Percentiles rank a stretch among this genome's conserved stretches.
These are phyloP conservation scores for Lippia alba DNA, from an alignment of 305 asterid genomes.

Conservation along the genomic window DNA sequence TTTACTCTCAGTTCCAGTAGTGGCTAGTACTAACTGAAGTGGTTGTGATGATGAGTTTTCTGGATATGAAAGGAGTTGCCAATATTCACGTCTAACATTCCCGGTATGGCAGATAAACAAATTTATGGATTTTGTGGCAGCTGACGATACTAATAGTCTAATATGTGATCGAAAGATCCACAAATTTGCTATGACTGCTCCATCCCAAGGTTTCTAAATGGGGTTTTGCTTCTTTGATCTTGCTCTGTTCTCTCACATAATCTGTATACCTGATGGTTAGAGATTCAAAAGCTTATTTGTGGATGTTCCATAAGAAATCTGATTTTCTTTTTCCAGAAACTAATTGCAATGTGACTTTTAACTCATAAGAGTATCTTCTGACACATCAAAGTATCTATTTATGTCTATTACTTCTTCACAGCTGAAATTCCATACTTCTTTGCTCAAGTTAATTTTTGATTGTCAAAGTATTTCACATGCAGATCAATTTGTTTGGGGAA, in stretches of 20 bases:
- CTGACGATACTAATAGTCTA: not conserved
- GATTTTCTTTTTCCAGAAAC: not conserved
- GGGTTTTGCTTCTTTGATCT: not conserved
- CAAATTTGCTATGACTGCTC: not conserved
- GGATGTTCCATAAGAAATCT: not conserved
- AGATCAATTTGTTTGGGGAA: not conserved
- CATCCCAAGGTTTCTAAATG: not conserved
- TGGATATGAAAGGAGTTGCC: not conserved
- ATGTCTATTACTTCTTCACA: not conserved
- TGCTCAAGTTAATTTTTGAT: conserved; percentile 2
- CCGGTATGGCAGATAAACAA: not conserved
- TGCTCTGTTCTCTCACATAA: not conserved
- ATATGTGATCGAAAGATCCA: not conserved
- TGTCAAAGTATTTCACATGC: conserved; percentile 17
- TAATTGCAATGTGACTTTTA: not conserved
- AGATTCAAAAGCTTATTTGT: not conserved
- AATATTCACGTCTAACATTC: not conserved
- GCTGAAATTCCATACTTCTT: not conserved
- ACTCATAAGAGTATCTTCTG: not conserved
- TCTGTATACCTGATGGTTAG: not conserved
- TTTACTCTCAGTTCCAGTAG: not conserved
- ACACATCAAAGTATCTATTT: not conserved
- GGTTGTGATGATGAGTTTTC: not conserved
- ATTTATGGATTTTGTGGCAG: not conserved
- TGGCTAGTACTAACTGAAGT: not conserved